Evolutionary conservation across 1,284 basidiomycete species (phyloP).

Genomic region (Marasmius sp.): DNA sequence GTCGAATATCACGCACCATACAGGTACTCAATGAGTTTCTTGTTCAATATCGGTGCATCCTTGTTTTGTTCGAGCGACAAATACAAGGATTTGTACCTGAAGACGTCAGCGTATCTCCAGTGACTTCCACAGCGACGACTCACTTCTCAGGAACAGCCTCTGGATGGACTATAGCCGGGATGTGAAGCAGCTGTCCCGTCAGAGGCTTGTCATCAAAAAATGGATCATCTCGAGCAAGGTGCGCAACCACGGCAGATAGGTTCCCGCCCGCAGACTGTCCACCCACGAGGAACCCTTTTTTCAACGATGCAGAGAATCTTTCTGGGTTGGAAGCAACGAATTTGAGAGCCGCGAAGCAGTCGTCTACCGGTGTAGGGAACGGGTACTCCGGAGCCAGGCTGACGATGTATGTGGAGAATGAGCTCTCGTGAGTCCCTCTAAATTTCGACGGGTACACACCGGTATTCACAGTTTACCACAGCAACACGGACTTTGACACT

Average conservation of each 20-base stretch:
- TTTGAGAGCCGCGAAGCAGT: neutral
- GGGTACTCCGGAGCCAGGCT: neutral
- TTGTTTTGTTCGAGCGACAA: constrained; percentile 12
- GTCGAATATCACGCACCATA: neutral
- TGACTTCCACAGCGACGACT: neutral
- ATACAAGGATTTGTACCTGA: constrained; percentile 8
- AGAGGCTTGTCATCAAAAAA: constrained; percentile 7
- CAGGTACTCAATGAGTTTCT: neutral
- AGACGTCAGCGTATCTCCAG: neutral
- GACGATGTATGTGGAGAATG: neutral
- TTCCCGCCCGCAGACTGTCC: constrained; percentile 11
- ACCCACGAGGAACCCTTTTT: constrained; percentile 12
- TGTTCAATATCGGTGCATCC: constrained; percentile 4
- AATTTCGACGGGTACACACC: neutral
- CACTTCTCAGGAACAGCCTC: constrained; percentile 12
- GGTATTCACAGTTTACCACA: neutral
- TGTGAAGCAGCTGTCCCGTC: constrained; percentile 13
- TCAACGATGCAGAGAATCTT: neutral
- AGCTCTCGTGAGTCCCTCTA: too few relatives aligned
- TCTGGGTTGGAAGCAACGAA: neutral
- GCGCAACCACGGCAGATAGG: constrained; percentile 1
- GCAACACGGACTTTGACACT: neutral
- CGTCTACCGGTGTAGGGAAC: neutral
- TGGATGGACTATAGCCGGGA: constrained; percentile 7
- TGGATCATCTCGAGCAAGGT: constrained; percentile 12